phyloP scores from a whole-genome alignment of 179 eudicot species.

The Silene coronaria region DNA sequence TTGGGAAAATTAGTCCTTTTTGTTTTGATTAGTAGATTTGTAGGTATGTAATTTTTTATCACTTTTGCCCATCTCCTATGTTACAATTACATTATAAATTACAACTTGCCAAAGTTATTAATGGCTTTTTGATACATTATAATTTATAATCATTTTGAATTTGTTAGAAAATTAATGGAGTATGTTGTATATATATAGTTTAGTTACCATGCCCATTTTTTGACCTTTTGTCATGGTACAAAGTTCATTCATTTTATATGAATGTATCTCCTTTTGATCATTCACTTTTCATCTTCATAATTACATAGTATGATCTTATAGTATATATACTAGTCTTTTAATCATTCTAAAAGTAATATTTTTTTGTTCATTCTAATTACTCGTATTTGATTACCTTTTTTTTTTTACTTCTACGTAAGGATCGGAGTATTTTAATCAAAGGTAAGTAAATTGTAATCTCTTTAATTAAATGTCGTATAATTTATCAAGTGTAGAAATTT shows the following conservation, averaged over 20 bases:
- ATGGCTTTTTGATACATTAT: slow-evolving; percentile 23
- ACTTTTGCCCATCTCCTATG: background rate
- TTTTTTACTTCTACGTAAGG: too few relatives aligned
- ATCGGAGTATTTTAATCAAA: too few relatives aligned
- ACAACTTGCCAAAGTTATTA: slow-evolving; percentile 11
- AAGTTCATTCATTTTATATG: background rate
- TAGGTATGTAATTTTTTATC: background rate
- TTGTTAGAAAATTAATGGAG: background rate
- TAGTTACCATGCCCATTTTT: slow-evolving; percentile 16
- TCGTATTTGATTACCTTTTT: too few relatives aligned
- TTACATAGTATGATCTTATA: slow-evolving; percentile 16
- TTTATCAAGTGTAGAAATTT: too few relatives aligned
- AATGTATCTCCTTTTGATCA: background rate
- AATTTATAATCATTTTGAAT: background rate
- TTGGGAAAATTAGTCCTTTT: slow-evolving; percentile 37
- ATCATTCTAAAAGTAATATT: too few relatives aligned
- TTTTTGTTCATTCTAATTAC: too few relatives aligned
- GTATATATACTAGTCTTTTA: background rate
- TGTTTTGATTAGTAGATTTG: background rate
- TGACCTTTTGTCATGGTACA: slow-evolving; percentile 23
- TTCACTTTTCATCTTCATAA: slow-evolving; percentile 3
- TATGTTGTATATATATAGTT: too few relatives aligned
- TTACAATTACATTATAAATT: background rate
- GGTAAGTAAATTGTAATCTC: too few relatives aligned
- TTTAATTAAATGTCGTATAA: too few relatives aligned